phyloP scores from a whole-genome alignment of 2,329 filamentous ascomycete genomes.

The Penicillium glabrum region DNA sequence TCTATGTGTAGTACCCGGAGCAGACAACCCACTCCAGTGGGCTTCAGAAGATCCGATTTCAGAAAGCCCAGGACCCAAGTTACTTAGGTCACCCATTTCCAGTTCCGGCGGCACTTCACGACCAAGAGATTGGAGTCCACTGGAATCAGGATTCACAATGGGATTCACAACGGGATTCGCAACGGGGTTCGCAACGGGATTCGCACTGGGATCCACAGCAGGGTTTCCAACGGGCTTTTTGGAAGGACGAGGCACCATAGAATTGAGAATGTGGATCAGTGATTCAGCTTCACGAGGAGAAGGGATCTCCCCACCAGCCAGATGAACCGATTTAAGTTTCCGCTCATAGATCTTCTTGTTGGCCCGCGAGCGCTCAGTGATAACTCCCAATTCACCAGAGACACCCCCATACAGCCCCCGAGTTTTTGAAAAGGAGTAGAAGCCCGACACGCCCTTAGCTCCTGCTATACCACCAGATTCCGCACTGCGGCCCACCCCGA shows the following conservation, averaged over 20 bases:
- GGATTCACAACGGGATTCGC: neutral
- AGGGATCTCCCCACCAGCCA: constrained; percentile 74
- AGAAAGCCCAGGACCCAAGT: neutral
- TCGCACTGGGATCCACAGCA: neutral
- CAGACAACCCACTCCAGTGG: neutral
- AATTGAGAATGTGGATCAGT: constrained; percentile 79
- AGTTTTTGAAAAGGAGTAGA: constrained; percentile 96
- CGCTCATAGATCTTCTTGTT: constrained; percentile 92
- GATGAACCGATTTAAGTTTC: constrained; percentile 72
- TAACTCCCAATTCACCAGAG: constrained; percentile 81
- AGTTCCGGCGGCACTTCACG: neutral
- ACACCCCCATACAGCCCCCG: constrained; percentile 95
- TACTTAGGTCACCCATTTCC: neutral
- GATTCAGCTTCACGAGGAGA: constrained; percentile 77
- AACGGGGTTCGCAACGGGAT: no score
- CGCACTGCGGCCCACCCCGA: constrained; percentile 88
- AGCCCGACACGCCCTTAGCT: constrained; percentile 76
- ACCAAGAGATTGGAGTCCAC: neutral
- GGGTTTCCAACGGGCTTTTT: neutral
- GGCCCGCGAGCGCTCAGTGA: constrained; percentile 89
- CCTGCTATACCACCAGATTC: constrained; percentile 91
- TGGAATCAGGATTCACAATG: neutral
- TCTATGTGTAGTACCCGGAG: neutral
- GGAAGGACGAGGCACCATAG: constrained; percentile 29
- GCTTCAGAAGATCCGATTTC: neutral